Evolutionary conservation across 225 moss, liverwort and hornwort genomes (phyloP), one percentile per base, ranked within the genome.

Genomic region (Neckera pumila): DNA sequence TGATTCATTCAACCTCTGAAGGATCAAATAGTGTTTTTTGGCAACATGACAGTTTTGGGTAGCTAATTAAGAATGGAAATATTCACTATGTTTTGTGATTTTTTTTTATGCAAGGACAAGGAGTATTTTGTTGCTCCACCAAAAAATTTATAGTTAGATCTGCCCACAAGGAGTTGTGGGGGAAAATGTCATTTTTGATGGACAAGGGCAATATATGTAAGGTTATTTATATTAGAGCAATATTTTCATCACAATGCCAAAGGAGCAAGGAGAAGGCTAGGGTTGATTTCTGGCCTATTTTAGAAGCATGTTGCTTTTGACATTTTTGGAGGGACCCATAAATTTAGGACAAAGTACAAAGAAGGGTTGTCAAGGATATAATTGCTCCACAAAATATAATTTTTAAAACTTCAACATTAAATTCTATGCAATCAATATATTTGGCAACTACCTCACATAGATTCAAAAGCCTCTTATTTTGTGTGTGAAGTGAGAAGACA

Each of bases 181-280:
- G 12, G 3, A 3, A 60, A 60, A 13, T 60, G 12, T 12, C 62
- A 30, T 62, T 62, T 62, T 30, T 30, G 7, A 27, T 60, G 60
- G 13, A 13, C 3, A 1, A 2, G 12, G 26, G 7, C 1, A 60
- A 11, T 1, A 6, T 0, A 36, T 0, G 36, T 0, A 36, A 3
- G 65, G 11, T 36, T 65, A 11, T 65, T 65, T 65, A 36, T 2
- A 36, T 3, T 11, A 6, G 3, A 36, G 19, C 11, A 5, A 64
- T 33, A 33, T 9, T 33, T 33, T 64, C 17, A 33, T 33, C 33
- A 33, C 5, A 64, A 17, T 33, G 17, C 7, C 33, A 1, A 3
- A 8, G 10, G 1, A 19, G 6, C 1, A 1, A 66, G 6, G 11
- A 2, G 1, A 34, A 0, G 28, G 3, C 1, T 1, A 28, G 28